Evolutionary conservation across 163 green algal species (phyloP).

Genomic region (Coccomyxa subellipsoidea): DNA sequence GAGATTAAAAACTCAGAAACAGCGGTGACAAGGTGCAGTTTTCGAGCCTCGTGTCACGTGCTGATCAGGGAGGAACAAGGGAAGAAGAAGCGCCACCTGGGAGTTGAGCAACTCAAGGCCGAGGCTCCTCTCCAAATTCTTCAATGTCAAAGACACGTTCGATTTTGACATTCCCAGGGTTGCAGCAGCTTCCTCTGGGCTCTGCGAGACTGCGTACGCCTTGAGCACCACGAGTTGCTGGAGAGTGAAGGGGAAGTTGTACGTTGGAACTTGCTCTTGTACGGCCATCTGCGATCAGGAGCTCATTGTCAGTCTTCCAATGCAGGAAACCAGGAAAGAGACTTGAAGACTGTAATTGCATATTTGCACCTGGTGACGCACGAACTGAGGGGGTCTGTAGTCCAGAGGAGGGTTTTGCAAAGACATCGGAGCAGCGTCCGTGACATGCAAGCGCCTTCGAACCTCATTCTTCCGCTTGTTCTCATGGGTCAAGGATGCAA

Average conservation of each 20-base stretch:
- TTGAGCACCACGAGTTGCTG: slow-evolving; percentile 25
- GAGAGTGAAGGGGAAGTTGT: slow-evolving; percentile 28
- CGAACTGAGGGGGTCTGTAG: neutral
- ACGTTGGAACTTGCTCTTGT: neutral
- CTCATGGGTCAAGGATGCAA: neutral
- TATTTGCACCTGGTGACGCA: neutral
- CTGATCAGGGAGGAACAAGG: too few species aligned
- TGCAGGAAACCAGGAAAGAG: neutral
- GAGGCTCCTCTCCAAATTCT: slow-evolving; percentile 27
- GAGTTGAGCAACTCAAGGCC: slow-evolving; percentile 6
- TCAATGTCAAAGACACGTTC: slow-evolving; percentile 11
- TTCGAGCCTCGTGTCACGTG: neutral
- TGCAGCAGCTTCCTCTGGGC: slow-evolving; percentile 17
- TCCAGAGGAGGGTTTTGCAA: neutral
- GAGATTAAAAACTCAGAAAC: neutral
- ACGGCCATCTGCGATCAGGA: neutral
- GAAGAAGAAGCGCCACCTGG: too few species aligned
- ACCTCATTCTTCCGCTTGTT: neutral
- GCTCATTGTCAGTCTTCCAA: neutral
- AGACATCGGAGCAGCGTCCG: neutral
- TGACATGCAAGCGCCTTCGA: neutral
- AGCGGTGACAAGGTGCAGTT: neutral
- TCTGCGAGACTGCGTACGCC: slow-evolving; percentile 5
- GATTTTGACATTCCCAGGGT: slow-evolving; percentile 10
- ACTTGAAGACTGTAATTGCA: neutral